Evolutionary conservation across 768 basidiomycete species (phyloP).

Genomic region (Russula brevipes): DNA sequence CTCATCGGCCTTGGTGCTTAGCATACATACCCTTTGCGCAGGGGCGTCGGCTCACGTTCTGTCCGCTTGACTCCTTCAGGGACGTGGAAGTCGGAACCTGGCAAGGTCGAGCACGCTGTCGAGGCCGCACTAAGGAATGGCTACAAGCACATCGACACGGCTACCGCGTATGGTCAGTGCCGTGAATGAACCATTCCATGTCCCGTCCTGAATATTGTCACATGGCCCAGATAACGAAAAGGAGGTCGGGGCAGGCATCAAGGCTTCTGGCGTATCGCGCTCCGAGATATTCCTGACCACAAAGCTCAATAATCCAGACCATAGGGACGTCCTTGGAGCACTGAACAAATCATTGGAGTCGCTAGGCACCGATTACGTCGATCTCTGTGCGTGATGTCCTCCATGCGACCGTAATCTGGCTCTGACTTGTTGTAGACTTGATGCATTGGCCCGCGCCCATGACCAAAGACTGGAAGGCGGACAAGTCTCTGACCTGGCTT

Average conservation of each 20-base stretch:
- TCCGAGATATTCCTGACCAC: conserved; percentile 76
- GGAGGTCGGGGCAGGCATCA: conserved; percentile 80
- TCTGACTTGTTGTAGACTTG: conserved; percentile 43
- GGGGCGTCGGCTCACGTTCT: not conserved
- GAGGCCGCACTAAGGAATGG: conserved; percentile 66
- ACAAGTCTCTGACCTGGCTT: conserved; percentile 55
- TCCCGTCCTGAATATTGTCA: not conserved
- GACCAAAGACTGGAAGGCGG: conserved; percentile 48
- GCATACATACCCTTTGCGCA: conserved; percentile 41
- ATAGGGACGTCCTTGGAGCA: conserved; percentile 52
- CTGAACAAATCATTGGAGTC: conserved; percentile 62
- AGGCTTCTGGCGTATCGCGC: conserved; percentile 65
- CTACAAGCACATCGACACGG: conserved; percentile 71
- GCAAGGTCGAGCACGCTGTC: conserved; percentile 69
- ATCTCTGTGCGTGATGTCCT: conserved; percentile 51
- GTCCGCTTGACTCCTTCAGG: conserved; percentile 35
- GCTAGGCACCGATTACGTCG: conserved; percentile 71
- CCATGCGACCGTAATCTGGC: not conserved
- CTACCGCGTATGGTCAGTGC: conserved; percentile 48
- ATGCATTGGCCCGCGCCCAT: conserved; percentile 84
- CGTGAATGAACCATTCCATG: not conserved
- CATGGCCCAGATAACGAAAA: conserved; percentile 50
- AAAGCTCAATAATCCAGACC: conserved; percentile 62
- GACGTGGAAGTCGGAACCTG: conserved; percentile 75
- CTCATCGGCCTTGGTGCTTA: conserved; percentile 38